These are phyloP conservation scores for Eimeria acervulina DNA, from an alignment of 169 alveolate genomes.

Conservation along the genomic window DNA sequence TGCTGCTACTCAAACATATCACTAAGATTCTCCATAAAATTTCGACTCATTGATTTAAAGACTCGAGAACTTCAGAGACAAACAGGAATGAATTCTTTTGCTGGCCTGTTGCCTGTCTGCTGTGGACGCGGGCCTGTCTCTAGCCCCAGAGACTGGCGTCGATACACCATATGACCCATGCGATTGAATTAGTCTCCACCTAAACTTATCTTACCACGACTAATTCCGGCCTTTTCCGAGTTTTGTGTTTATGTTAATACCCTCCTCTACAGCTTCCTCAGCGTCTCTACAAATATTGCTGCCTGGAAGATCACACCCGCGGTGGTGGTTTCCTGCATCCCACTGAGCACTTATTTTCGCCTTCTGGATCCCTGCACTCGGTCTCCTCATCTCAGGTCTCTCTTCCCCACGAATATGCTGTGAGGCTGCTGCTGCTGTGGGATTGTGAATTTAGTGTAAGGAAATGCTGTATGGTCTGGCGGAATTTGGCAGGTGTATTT, in stretches of 20 bases:
- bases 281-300: not conserved
- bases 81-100: not conserved
- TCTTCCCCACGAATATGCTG: not conserved
- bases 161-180: not conserved
- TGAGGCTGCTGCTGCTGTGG: not conserved
- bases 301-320: not conserved
- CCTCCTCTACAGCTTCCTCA: not conserved
- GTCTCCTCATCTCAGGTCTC: not conserved
- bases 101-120: too few relatives aligned
- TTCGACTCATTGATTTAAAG: not conserved
- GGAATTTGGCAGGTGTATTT: not conserved
- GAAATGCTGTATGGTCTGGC: not conserved
- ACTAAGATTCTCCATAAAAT: not conserved
- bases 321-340: not conserved
- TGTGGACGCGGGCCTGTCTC: not conserved
- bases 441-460: not conserved
- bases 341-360: not conserved
- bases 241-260: not conserved
- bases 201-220: not conserved
- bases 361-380: not conserved
- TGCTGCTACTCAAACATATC: not conserved
- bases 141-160: not conserved
- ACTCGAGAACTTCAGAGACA: not conserved
- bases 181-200: not conserved
- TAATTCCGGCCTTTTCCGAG: not conserved